Evolutionary conservation across 2,329 filamentous ascomycete species (phyloP), one percentile per base, ranked within the genome.

Genomic region (Aquanectria penicillioides): DNA sequence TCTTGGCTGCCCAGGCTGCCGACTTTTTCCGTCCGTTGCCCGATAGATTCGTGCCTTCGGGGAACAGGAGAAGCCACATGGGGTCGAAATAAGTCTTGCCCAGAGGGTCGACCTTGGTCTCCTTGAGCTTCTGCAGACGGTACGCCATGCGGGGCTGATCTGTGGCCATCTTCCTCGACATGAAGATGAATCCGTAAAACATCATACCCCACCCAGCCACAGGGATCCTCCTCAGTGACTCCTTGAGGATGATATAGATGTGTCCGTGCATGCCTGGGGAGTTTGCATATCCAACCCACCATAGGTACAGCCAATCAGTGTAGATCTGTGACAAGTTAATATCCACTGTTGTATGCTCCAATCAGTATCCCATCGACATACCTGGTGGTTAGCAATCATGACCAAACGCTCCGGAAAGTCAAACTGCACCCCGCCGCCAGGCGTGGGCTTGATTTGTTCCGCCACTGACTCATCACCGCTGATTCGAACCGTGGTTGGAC

Each of bases 41-140:
- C 1, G 90, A 92, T 11, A 92, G 75, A 72, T 96, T 97, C 2
- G 93, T 97, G 22, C 93, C 93, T 74, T 97, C 93, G 0, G 93
- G 93, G 66, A 96, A 97, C 38, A 96, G 85, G 34, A 96, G 81
- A 29, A 97, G 82, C 93, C 93, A 97, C 93, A 97, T 96, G 5
- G 93, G 93, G 68, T 93, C 85, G 10, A 86, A 78, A 31, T 86
- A 89, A 25, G 81, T 72, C 2, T 77, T 76, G 18, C 85, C 86
- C 8, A 79, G 74, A 0, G 87, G 84, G 2, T 82, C 85, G 1
- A 78, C 76, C 65, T 85, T 84, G 22, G 66, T 68, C 43, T 80
- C 82, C 73, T 89, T 90, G 61, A 96, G 82, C 73, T 92, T 89
- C 52, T 84, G 79, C 2, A 97, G 78, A 8, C 91, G 88, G 69